phyloP scores from a whole-genome alignment of 768 basidiomycete species.

The Amanita brunnescens region DNA sequence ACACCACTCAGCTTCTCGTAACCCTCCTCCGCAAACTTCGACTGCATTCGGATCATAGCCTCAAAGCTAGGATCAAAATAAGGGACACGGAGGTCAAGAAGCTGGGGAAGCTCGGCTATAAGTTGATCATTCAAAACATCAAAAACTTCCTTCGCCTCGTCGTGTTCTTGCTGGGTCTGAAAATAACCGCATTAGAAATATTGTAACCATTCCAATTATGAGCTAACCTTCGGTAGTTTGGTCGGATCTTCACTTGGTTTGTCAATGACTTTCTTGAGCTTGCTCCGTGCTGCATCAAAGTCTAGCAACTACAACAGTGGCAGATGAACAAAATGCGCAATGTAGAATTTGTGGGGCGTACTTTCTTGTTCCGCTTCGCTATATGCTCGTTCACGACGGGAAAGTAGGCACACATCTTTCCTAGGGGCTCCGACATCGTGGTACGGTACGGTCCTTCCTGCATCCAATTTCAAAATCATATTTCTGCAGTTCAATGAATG shows the following conservation, averaged over 20 bases:
- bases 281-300: conserved; percentile 89
- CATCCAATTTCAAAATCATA: not conserved
- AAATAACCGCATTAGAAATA: conserved; percentile 2
- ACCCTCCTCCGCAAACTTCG: conserved; percentile 96
- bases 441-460: conserved; percentile 94
- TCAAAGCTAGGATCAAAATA: conserved; percentile 99
- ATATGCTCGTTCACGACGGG: conserved; percentile 92
- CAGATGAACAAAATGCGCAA: not conserved
- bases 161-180: conserved; percentile 91
- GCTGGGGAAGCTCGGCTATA: conserved; percentile 80
- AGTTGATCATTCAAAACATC: conserved; percentile 90
- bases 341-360: conserved; percentile 17
- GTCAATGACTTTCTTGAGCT: conserved; percentile 79
- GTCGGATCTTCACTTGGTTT: conserved; percentile 92
- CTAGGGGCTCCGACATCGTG: conserved; percentile 90
- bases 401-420: conserved; percentile 95
- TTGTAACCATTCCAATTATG: not conserved
- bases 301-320: conserved; percentile 79
- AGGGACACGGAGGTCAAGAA: conserved; percentile 91
- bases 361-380: conserved; percentile 94
- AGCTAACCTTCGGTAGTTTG: conserved; percentile 72
- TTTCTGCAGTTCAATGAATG: not conserved
- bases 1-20: conserved; percentile 96
- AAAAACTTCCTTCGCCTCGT: conserved; percentile 91
- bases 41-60: conserved; percentile 97